phyloP scores from a whole-genome alignment of 2,329 filamentous ascomycete genomes.

The Penicillium sp. region DNA sequence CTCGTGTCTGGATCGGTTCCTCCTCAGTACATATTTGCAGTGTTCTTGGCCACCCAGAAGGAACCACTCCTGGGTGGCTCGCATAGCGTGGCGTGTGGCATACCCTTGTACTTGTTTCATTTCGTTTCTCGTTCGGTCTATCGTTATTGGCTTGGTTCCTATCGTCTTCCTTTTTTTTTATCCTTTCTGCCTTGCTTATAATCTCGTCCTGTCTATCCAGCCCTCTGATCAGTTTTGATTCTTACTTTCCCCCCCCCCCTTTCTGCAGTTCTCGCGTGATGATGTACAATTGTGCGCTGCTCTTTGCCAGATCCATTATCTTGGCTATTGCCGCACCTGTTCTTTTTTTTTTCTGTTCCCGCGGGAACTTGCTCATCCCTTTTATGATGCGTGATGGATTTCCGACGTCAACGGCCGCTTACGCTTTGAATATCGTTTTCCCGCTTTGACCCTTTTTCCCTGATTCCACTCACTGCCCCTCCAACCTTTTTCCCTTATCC shows the following conservation, averaged over 20 bases:
- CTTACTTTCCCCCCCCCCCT: too few species aligned
- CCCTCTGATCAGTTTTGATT: too few species aligned
- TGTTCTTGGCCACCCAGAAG: conserved; percentile 21
- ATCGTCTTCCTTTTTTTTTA: conserved; percentile 12
- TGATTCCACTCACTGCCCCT: too few species aligned
- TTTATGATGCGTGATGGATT: conserved; percentile 12
- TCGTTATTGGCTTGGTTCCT: too few species aligned
- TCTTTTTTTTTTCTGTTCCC: conserved; percentile 52
- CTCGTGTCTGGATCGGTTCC: conserved; percentile 12
- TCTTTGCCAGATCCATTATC: too few species aligned
- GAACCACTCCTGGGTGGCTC: conserved; percentile 19
- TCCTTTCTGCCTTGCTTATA: background rate
- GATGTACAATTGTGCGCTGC: conserved; percentile 9
- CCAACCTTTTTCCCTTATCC: too few species aligned
- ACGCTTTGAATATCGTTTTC: background rate
- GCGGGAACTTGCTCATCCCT: conserved; percentile 5
- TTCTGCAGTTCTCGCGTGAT: conserved; percentile 3
- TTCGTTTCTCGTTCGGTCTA: background rate
- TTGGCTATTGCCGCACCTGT: conserved; percentile 2
- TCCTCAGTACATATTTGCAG: conserved; percentile 33
- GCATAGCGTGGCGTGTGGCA: conserved; percentile 42
- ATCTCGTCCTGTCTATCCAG: too few species aligned
- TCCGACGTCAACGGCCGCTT: conserved; percentile 9
- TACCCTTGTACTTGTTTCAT: conserved; percentile 30
- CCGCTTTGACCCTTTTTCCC: background rate